Conservation (phyloP, 2,329 filamentous ascomycete genomes). For the Fusarium compactum region DNA sequence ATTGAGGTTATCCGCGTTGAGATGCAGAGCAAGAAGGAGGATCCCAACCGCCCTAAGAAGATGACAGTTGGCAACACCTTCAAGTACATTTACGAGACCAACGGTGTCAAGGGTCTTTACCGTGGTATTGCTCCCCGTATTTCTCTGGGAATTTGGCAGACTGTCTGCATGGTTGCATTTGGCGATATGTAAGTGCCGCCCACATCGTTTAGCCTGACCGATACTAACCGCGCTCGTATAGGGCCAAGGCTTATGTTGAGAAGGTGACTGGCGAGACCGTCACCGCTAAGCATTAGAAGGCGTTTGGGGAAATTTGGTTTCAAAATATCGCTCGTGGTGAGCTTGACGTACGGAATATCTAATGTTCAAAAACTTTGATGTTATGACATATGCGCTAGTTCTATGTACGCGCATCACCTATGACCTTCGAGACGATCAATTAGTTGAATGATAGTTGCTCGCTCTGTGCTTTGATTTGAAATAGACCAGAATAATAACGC, state of each 20-base stretch:
- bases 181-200: conserved; percentile 87
- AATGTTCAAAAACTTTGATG: conserved; percentile 37
- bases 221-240: conserved; percentile 52
- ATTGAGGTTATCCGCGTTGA: conserved; percentile 99
- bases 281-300: conserved; percentile 74
- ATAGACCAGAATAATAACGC: conserved; percentile 38
- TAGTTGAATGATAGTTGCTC: conserved; percentile 27
- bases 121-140: conserved; percentile 94
- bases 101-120: conserved; percentile 93
- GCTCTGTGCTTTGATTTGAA: conserved; percentile 21
- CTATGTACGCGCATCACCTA: neutral
- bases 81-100: conserved; percentile 89
- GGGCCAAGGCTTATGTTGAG: conserved; percentile 76
- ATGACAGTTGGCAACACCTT: conserved; percentile 92
- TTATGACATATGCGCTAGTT: neutral
- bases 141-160: conserved; percentile 97
- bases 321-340: conserved; percentile 35
- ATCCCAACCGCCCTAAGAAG: conserved; percentile 98
- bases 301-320: conserved; percentile 47
- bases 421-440: conserved; percentile 25
- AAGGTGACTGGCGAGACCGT: conserved; percentile 73
- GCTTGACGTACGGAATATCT: conserved; percentile 34
- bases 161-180: conserved; percentile 98
- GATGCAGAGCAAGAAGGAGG: conserved; percentile 99
- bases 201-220: neutral